Base-by-base conservation (phyloP, 352 stramenopile genomes). In the Phytophthora capsici region DNA sequence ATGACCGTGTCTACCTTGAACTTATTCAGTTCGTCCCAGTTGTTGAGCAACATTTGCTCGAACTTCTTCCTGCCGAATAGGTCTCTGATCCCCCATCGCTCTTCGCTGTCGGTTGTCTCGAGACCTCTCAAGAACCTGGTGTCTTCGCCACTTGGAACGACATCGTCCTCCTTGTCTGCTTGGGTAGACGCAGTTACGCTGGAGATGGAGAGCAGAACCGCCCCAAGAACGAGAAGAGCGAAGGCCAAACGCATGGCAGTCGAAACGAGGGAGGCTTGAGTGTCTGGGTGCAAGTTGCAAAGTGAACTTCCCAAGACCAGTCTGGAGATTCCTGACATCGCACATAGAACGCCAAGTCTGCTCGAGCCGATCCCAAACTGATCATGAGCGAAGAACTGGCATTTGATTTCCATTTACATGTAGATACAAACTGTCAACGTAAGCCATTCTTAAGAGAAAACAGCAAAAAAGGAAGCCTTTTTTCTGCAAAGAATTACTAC, bases 181-280 rank as follows among this genome's bases (percentile, higher is more conserved):
- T 6, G n/a, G 26, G 19, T 32, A 7, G 36, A 9, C 4, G 36
- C n/a, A 48, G 36, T 37, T 47, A 6, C 49, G 13, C 14, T 17
- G 9, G 25, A 28, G 51, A 22, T 41, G 41, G 51, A 38, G 26
- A 51, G 19, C 9, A 51, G 38, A 25, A n/a, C 23, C 3, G 22
- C 17, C 17, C 37, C 38, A 25, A 36, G 13, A 8, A 36, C 12
- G 28, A 60, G 13, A 9, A 60, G 26, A 12, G 43, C 3, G 7
- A 26, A 60, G 19, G 16, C 44, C 16, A 23, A 8, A 34, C 28
- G 25, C 52, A 60, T 60, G 25, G 17, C 30, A 43, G 23, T 16
- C n/a, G n/a, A 5, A 37, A 43, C 14, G 36, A 20, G 17, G 12
- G 9, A 17, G 4, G 22, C 44, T 49, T 41, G 51, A 43, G 37